phyloP scores from a whole-genome alignment of 768 basidiomycete genomes.

The Amanita molliuscula region DNA sequence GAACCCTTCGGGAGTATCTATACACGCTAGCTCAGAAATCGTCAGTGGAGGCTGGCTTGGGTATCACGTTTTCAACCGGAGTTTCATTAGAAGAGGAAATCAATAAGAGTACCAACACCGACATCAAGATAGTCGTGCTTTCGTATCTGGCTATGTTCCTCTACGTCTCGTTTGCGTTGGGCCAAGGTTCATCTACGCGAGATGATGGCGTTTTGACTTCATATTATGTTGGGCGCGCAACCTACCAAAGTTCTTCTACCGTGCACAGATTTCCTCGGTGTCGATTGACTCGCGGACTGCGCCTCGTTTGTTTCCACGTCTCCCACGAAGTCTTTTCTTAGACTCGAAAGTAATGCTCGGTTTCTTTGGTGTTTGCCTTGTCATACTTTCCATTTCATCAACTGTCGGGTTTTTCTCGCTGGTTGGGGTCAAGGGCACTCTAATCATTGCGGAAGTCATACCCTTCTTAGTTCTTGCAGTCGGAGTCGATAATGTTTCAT shows the following conservation, averaged over 20 bases:
- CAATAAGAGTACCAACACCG: constrained; percentile 93
- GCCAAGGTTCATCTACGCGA: constrained; percentile 43
- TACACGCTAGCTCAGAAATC: constrained; percentile 39
- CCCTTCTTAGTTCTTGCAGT: constrained; percentile 97
- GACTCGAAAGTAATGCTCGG: constrained; percentile 88
- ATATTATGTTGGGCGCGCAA: constrained; percentile 52
- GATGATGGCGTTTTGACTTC: constrained; percentile 51
- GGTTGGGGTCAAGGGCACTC: constrained; percentile 81
- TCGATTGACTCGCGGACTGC: constrained; percentile 45
- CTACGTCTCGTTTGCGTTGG: constrained; percentile 86
- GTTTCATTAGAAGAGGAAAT: constrained; percentile 95
- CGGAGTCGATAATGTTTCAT: constrained; percentile 98
- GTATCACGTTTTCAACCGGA: constrained; percentile 83
- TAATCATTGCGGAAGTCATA: constrained; percentile 98
- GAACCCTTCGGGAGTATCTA: constrained; percentile 58
- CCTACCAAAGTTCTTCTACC: constrained; percentile 47
- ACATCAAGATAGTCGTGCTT: constrained; percentile 84
- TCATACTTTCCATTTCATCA: constrained; percentile 87
- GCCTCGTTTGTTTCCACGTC: constrained; percentile 52
- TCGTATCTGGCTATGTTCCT: constrained; percentile 98
- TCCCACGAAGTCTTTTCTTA: constrained; percentile 70
- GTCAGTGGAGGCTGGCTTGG: constrained; percentile 47
- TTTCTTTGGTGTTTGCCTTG: constrained; percentile 82
- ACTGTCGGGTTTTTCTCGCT: constrained; percentile 92
- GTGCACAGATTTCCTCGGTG: constrained; percentile 29